Evolutionary conservation across 176 grass and related monocot species (phyloP).

Genomic region (Rhynchospora pubera): DNA sequence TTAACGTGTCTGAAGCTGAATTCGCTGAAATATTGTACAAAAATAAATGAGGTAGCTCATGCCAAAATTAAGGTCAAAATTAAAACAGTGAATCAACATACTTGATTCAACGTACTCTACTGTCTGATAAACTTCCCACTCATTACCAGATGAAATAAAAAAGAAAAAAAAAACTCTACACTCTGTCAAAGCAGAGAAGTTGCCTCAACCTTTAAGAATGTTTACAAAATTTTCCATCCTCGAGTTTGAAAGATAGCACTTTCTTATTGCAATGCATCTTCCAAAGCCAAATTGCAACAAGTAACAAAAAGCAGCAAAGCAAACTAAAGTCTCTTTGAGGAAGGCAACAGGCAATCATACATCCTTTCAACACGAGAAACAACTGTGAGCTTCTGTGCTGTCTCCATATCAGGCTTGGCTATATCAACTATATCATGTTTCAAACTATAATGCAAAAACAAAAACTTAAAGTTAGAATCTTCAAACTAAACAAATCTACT

Average conservation of each 20-base stretch:
- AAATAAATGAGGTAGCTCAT: not conserved
- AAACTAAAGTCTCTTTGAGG: conserved; percentile 34
- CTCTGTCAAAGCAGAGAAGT: not conserved
- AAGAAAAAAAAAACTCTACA: not conserved
- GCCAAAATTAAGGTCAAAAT: too few relatives aligned
- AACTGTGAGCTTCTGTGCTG: conserved; percentile 48
- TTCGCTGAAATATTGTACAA: not conserved
- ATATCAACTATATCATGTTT: conserved; percentile 72
- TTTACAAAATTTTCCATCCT: not conserved
- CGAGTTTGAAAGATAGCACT: not conserved
- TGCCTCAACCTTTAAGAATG: not conserved
- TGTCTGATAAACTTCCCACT: not conserved
- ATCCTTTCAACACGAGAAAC: conserved; percentile 56
- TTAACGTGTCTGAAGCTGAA: not conserved
- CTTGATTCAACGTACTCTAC: not conserved
- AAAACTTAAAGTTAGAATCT: not conserved
- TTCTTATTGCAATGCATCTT: not conserved
- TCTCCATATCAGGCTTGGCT: conserved; percentile 52
- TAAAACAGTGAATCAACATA: too few relatives aligned
- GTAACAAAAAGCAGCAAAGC: not conserved
- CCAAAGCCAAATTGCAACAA: not conserved
- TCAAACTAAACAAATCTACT: not conserved
- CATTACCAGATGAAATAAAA: not conserved
- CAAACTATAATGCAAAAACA: conserved; percentile 42
- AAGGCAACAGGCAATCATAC: conserved; percentile 74